Evolutionary conservation across 2,329 filamentous ascomycete species (phyloP).

Genomic region (Fusarium hostae): DNA sequence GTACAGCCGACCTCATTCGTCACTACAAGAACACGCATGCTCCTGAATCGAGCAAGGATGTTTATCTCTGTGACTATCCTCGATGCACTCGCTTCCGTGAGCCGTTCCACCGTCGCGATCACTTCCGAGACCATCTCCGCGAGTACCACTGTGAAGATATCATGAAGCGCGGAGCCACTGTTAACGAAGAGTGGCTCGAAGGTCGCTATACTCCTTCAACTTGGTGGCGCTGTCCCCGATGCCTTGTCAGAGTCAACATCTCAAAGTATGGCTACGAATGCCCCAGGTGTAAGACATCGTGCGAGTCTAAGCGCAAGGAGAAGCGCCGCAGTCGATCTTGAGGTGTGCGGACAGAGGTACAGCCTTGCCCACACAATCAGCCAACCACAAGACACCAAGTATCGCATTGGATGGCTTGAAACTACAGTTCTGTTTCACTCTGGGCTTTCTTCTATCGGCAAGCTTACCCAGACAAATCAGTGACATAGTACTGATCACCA

Average conservation of each 20-base stretch:
- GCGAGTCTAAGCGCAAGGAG: constrained; percentile 58
- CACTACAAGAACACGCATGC: constrained; percentile 63
- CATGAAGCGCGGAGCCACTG: constrained; percentile 56
- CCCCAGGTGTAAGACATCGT: constrained; percentile 57
- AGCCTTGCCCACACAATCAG: constrained; percentile 17
- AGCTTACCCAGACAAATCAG: not conserved
- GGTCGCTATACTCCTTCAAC: constrained; percentile 51
- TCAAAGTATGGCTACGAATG: constrained; percentile 58
- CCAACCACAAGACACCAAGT: constrained; percentile 26
- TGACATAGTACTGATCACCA: not conserved
- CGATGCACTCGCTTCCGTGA: constrained; percentile 57
- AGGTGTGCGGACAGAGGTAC: constrained; percentile 15
- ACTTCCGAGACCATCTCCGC: constrained; percentile 67
- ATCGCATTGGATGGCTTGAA: constrained; percentile 15
- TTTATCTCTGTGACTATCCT: constrained; percentile 63
- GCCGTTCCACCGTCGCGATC: constrained; percentile 65
- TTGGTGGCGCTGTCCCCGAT: constrained; percentile 68
- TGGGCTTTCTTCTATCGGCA: not conserved
- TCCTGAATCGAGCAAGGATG: constrained; percentile 53
- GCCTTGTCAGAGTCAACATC: constrained; percentile 59
- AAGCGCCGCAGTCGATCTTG: constrained; percentile 44
- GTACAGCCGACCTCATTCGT: constrained; percentile 65
- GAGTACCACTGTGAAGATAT: constrained; percentile 67
- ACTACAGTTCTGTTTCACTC: constrained; percentile 10
- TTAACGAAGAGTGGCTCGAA: constrained; percentile 53